Conservation (phyloP, 305 asterid genomes). For the Solanum chacoense region DNA sequence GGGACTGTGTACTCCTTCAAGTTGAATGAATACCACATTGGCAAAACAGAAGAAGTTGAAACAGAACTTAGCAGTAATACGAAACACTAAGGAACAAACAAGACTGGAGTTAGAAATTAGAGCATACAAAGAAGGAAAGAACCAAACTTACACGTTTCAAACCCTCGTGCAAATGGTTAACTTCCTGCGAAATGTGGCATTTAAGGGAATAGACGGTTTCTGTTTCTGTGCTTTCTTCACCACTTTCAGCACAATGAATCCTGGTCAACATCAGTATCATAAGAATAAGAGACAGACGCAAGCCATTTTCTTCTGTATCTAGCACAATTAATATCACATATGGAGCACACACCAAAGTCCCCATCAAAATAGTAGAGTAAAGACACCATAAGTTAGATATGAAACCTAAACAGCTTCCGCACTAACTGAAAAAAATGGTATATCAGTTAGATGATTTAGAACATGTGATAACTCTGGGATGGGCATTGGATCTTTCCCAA, state of each 20-base stretch:
- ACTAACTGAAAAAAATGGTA: neutral
- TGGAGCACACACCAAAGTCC: neutral
- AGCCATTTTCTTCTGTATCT: neutral
- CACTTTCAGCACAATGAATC: constrained; percentile 97
- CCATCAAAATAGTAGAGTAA: neutral
- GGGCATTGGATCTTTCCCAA: neutral
- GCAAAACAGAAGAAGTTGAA: neutral
- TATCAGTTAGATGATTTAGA: neutral
- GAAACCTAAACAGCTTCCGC: neutral
- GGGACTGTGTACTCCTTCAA: neutral
- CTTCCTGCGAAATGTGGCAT: constrained; percentile 98
- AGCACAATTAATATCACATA: constrained; percentile 3
- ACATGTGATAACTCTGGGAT: neutral
- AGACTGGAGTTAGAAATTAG: neutral
- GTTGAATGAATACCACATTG: neutral
- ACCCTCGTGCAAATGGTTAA: constrained; percentile 98
- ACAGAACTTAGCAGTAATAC: neutral
- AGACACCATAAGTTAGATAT: neutral
- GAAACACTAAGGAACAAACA: neutral
- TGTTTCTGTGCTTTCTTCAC: constrained; percentile 83
- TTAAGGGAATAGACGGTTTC: constrained; percentile 89
- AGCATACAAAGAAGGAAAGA: neutral
- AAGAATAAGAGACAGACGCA: neutral
- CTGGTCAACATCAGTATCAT: constrained; percentile 32
- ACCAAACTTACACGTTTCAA: constrained; percentile 63